These are phyloP conservation scores for Aspergillus pseudoglaucus DNA, from an alignment of 2,329 filamentous ascomycete genomes.

Conservation along the genomic window DNA sequence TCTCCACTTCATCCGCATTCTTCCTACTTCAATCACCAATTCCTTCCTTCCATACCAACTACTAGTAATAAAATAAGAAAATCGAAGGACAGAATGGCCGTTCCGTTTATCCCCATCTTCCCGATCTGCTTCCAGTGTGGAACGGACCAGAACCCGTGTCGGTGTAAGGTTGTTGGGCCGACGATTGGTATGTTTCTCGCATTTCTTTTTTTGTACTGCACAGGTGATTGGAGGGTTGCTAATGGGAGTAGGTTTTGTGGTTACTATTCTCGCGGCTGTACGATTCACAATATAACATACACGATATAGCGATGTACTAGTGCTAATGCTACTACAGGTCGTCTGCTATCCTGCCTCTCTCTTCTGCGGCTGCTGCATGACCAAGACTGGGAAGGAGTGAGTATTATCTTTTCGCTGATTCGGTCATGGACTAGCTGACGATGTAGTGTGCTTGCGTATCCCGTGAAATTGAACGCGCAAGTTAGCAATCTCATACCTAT, in stretches of 20 bases:
- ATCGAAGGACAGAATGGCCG: constrained; percentile 19
- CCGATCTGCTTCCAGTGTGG: constrained; percentile 51
- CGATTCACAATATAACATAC: too few relatives aligned
- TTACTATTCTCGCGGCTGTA: constrained; percentile 46
- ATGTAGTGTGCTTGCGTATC: constrained; percentile 45
- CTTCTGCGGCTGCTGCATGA: constrained; percentile 52
- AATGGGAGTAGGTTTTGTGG: constrained; percentile 32
- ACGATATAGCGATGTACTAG: too few relatives aligned
- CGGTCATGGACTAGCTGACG: constrained; percentile 5
- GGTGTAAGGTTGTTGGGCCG: constrained; percentile 52
- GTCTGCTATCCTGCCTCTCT: constrained; percentile 51
- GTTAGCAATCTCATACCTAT: constrained; percentile 45
- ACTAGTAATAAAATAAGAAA: neutral
- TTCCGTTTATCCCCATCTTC: constrained; percentile 42
- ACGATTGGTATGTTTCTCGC: constrained; percentile 38
- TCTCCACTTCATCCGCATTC: neutral
- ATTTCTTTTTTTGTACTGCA: neutral
- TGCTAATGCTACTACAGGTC: constrained; percentile 34
- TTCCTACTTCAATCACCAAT: neutral
- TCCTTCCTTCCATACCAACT: neutral
- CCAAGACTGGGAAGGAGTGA: constrained; percentile 49
- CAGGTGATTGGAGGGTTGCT: neutral
- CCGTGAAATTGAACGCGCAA: constrained; percentile 47
- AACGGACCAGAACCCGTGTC: constrained; percentile 52
- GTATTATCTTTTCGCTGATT: constrained; percentile 12